Evolutionary conservation across 495 filamentous ascomycete genomes (phyloP), one percentile per base, ranked within the genome.

Genomic region (Penicillium bovifimosum): DNA sequence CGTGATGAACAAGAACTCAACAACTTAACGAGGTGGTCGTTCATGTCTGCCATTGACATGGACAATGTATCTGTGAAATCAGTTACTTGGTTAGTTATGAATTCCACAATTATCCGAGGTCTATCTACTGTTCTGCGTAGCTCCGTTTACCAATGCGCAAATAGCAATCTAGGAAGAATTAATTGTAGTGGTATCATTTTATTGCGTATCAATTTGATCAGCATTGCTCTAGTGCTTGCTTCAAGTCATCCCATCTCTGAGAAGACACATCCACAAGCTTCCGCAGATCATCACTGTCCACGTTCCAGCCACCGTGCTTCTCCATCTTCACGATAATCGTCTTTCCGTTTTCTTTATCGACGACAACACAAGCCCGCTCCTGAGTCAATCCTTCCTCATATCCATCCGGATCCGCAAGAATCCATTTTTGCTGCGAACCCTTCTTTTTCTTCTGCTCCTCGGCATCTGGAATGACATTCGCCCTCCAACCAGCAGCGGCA

Each of bases 381-480:
- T 81, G 72, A 64, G 86, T 91, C 29, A 95, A 56, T 2, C 72
- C 80, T 71, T 96, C 93, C 70, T 98, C 93, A 54, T 93, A 85
- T 28, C 86, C 80, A 78, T 98, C 93, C 32, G 88, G 87, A 71
- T 98, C 93, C 9, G 84, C 81, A 44, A 98, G 67, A 2, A 96
- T 69, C 90, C 88, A 93, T 41, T 76, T 77, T 64, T 77, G 70
- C 40, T 76, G 75, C n/a, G 56, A 48, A 5, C 65, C 71, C 67
- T 60, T 70, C 52, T 47, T 62, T 40, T 63, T 59, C 27, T 39
- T 56, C 29, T 73, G 61, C 53, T 72, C 69, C 14, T 76, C 73
- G 8, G 65, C 70, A 56, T 71, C 62, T 3, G 70, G 71, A 47
- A 76, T 59, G 39, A 71, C 62, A 18, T 68, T 65, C 20, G 69